Percentiles rank a stretch among this genome's conserved stretches.
Evolutionary conservation across 2,329 filamentous ascomycete species (phyloP).

Genomic region (Trichoderma oligosporum): DNA sequence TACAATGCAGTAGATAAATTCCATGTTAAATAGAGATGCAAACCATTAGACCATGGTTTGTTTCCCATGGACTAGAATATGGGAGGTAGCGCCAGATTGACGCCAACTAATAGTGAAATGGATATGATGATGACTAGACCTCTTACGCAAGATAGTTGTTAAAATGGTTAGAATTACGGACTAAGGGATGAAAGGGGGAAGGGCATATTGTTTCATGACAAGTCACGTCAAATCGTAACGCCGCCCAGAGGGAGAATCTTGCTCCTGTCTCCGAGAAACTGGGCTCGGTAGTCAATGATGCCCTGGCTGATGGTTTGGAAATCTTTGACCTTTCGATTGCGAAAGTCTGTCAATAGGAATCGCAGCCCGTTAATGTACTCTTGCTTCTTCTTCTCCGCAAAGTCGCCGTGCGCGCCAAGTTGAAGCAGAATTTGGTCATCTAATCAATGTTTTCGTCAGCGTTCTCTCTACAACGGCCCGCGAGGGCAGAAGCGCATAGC

Average conservation of each 20-base stretch:
- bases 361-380: slow-evolving; percentile 61
- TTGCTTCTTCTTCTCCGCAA: slow-evolving; percentile 56
- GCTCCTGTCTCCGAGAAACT: slow-evolving; percentile 60
- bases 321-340: slow-evolving; percentile 58
- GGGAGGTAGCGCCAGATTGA: not conserved
- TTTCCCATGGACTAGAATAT: not conserved
- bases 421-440: slow-evolving; percentile 71
- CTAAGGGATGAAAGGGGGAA: not conserved
- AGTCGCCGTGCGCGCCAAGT: slow-evolving; percentile 63
- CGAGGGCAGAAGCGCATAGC: slow-evolving; percentile 18
- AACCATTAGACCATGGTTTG: not conserved
- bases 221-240: slow-evolving; percentile 35
- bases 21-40: not conserved
- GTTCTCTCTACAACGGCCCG: slow-evolving; percentile 35
- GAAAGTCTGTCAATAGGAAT: slow-evolving; percentile 57
- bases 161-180: slow-evolving; percentile 15
- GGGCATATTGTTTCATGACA: not conserved
- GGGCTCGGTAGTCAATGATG: slow-evolving; percentile 63
- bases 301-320: slow-evolving; percentile 63
- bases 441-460: slow-evolving; percentile 48
- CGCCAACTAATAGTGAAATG: slow-evolving; percentile 5
- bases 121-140: slow-evolving; percentile 9
- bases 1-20: not conserved
- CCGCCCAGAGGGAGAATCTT: slow-evolving; percentile 58
- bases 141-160: slow-evolving; percentile 11